phyloP scores from a whole-genome alignment of 345 rosid genomes.

The Populus simonii region DNA sequence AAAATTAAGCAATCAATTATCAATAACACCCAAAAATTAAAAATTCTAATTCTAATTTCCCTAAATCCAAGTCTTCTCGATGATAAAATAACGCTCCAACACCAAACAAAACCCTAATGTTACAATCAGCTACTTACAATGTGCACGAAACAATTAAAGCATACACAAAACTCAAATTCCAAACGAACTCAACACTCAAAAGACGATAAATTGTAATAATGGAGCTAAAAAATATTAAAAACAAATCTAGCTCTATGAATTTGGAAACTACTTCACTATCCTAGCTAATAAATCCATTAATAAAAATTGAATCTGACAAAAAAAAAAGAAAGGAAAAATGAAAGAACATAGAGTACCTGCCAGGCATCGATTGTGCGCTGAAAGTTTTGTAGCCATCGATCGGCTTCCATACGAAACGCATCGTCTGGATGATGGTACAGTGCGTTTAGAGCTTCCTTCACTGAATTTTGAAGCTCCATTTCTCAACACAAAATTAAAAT shows the following conservation, averaged over 20 bases:
- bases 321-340: background rate
- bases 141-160: background rate
- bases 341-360: constrained; percentile 51
- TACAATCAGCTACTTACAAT: background rate
- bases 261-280: background rate
- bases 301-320: background rate
- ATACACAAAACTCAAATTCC: background rate
- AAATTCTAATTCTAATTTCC: background rate
- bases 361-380: constrained; percentile 97
- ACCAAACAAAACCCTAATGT: background rate
- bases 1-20: background rate
- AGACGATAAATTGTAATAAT: background rate
- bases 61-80: background rate
- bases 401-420: constrained; percentile 76
- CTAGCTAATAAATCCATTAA: background rate
- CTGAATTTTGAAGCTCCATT: constrained; percentile 87
- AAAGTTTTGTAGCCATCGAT: constrained; percentile 87
- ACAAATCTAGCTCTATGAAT: background rate
- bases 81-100: background rate
- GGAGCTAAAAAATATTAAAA: background rate
- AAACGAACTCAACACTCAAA: background rate
- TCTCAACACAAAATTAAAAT: background rate
- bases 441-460: constrained; percentile 94
- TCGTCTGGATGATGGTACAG: constrained; percentile 98
- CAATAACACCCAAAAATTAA: background rate